Percentiles rank a stretch among this genome's conserved stretches.
These are phyloP conservation scores for Williopsis jadinii DNA, from an alignment of 1,139 yeast genomes.

Conservation along the genomic window DNA sequence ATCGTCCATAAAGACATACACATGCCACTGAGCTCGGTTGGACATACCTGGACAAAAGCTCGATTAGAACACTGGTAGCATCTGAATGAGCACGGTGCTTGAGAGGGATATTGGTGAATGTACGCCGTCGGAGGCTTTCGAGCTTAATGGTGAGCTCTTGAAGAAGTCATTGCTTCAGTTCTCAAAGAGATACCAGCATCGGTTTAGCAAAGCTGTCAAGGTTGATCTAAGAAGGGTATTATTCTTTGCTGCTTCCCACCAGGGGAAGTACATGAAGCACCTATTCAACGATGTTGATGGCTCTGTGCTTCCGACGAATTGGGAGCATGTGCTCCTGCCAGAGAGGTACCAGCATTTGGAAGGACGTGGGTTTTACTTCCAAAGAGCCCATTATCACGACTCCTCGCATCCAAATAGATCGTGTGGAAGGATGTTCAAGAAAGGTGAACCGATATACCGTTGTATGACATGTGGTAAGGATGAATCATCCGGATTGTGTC, in stretches of 20 bases:
- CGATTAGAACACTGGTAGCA: no score
- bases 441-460: constrained; percentile 84
- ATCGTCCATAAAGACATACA: no score
- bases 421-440: constrained; percentile 67
- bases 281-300: constrained; percentile 39
- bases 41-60: no score
- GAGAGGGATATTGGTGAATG: no score
- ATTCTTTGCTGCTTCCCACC: constrained; percentile 42
- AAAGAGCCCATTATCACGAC: constrained; percentile 29
- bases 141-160: constrained; percentile 13
- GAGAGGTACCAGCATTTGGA: constrained; percentile 18
- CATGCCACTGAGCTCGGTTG: no score
- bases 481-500: constrained; percentile 83
- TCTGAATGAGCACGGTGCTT: no score
- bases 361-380: constrained; percentile 19
- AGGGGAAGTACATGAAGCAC: constrained; percentile 42
- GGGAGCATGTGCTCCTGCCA: constrained; percentile 30
- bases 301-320: constrained; percentile 18
- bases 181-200: constrained; percentile 17
- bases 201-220: constrained; percentile 13
- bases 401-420: constrained; percentile 63
- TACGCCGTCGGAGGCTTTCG: no score
- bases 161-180: constrained; percentile 20
- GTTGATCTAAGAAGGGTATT: constrained; percentile 41
- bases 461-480: constrained; percentile 81